Evolutionary conservation across 177 flowering plant genomes (phyloP), one percentile per base, ranked within the genome.

Genomic region (Vitis hybrid): DNA sequence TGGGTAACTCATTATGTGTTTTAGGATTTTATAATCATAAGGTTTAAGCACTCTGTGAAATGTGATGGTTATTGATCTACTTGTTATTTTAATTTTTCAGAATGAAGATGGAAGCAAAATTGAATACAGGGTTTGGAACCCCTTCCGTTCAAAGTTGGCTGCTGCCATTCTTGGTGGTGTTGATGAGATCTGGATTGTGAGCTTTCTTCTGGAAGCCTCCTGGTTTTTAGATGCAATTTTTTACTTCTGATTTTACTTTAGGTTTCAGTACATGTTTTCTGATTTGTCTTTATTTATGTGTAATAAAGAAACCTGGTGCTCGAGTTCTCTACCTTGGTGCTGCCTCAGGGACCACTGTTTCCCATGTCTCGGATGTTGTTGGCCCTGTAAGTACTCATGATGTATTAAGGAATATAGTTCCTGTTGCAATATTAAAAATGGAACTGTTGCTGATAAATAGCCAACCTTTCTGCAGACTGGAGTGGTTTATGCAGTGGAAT

Each of bases 341-440:
- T 79, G 98, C 99, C 71, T 94, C 97, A 4, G 97, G 99, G 38
- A 94, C 99, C 17, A 92, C 99, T 5, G 97, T 96, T 1, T 96
- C 98, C 24, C 99, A 94, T 78, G 99, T 96, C 1, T 96, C 99
- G 49, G 97, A 94, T 73, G 50, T 94, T 83, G 95, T 96, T 87
- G 99, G 99, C 11, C 99, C 97, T 65, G 99, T 95, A 83, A 86
- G 98, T 86, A 13, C 22, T 15, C 13, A 12, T 33, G 0, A 10
- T 17, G 22, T 14, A n/a, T 18, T 2, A 52, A 4, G 17, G 14
- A 13, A 0, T 15, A 9, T 4, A 20, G 11, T 13, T 2, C 49
- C 1, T 66, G 9, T 4, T 47, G 2, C 3, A 62, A n/a, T 66
- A 44, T 14, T n/a, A 13, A 2, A 10, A 11, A 3, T 4, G 13